Base-by-base conservation (phyloP, 495 filamentous ascomycete genomes). In the Trichoderma parareesei region DNA sequence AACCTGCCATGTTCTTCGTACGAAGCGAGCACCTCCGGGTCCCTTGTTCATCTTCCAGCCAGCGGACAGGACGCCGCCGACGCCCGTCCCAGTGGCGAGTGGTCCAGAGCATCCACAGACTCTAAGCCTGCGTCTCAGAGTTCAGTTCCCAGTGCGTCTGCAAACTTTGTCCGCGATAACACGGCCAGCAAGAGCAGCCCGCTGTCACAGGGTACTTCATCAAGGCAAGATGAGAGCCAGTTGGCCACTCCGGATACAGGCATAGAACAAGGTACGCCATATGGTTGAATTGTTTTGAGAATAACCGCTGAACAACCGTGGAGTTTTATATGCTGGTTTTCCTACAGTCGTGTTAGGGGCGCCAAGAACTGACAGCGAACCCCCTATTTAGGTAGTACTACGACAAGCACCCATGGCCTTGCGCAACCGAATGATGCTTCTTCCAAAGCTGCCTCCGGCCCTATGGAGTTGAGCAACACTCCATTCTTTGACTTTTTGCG, bases 1-100 rank as follows among this genome's bases (percentile, higher is more conserved):
- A 75, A 76, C 37, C 63, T 82, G 3, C 65, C 70, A 3, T 84
- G 81, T 67, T 75, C 72, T 1, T 74, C 75, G 16, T 74, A 74
- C 1, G 74, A 80, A 70, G 70, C 75, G 46, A 59, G 64, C 41
- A 71, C 71, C 33, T 70, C 75, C 38, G 63, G 71, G 66, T 71
- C 73, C n/a, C 65, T 73, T 16, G 71, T 73, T n/a, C 73, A 75
- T 65, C 67, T 75, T n/a, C 73, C 72, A 5, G 69, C 68, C 33
- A 72, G 68, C 60, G 61, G 62, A 46, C 65, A 68, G 67, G 41
- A 42, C 38, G 41, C 61, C 18, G 20, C 27, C 5, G 53, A 14
- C 9, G 18, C 20, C 6, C 20, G 37, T 14, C 53, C 53, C 3
- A 37, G 6, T 9, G 27, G 53, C 53, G 11, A 9, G 9, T 37